Evolutionary conservation across 1,139 yeast genomes (phyloP).

Genomic region (Nakaseomyces nivariensis): DNA sequence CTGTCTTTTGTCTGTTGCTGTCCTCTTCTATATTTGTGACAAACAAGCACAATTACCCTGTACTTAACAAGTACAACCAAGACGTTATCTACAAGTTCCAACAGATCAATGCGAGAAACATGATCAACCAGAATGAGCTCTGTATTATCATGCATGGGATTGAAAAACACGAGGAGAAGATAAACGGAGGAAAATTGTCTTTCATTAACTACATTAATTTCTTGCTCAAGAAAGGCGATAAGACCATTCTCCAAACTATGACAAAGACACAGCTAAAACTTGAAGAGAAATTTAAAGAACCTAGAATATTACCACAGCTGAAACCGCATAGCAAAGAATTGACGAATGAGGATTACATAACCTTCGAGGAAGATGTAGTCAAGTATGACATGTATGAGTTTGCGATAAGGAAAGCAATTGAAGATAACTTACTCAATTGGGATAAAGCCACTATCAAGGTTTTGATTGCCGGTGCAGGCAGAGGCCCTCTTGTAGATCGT

Average conservation of each 20-base stretch:
- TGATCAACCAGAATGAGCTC: conserved; percentile 17
- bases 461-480: conserved; percentile 76
- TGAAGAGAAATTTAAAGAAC: conserved; percentile 2
- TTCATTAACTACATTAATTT: conserved; percentile 47
- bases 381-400: conserved; percentile 60
- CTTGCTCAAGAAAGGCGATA: conserved; percentile 33
- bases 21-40: conserved; percentile 45
- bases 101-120: conserved; percentile 24
- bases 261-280: conserved; percentile 1
- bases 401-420: conserved; percentile 55
- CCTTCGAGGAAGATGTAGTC: conserved; percentile 57
- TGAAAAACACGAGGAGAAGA: conserved; percentile 31
- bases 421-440: conserved; percentile 26
- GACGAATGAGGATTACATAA: conserved; percentile 48
- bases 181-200: conserved; percentile 37
- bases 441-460: conserved; percentile 26
- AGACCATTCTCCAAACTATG: conserved; percentile 8
- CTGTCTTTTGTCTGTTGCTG: conserved; percentile 45
- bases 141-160: conserved; percentile 36
- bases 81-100: conserved; percentile 26
- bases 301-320: conserved; percentile 42
- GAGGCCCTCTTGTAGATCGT: conserved; percentile 66
- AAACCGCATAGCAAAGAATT: conserved; percentile 58
- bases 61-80: conserved; percentile 48
- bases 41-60: conserved; percentile 53